Percentiles rank a stretch among this genome's conserved stretches.
Conservation (phyloP, 352 stramenopile species). For the Phytopythium helicoides region DNA sequence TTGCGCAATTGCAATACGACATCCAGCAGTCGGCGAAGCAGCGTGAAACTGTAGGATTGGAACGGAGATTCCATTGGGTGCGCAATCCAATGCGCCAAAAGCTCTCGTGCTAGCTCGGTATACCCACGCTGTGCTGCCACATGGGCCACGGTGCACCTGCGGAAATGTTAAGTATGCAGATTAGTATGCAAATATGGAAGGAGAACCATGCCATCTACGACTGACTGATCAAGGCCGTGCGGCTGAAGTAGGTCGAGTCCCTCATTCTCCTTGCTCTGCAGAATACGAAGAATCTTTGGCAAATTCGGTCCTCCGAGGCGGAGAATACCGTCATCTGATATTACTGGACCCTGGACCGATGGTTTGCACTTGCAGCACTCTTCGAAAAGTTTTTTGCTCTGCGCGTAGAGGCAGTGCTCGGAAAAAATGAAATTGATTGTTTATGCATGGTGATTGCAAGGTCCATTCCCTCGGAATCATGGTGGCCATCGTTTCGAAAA, state of each 20-base stretch:
- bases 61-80: conserved; percentile 62
- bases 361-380: conserved; percentile 71
- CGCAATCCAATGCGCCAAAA: conserved; percentile 56
- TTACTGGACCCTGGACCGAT: conserved; percentile 44
- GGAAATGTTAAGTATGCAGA: neutral
- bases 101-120: conserved; percentile 47
- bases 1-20: conserved; percentile 47
- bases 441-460: too few species aligned
- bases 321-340: conserved; percentile 57
- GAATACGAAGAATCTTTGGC: conserved; percentile 54
- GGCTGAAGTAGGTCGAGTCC: conserved; percentile 62
- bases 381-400: conserved; percentile 73
- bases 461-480: too few species aligned
- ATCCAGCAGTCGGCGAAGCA: conserved; percentile 46
- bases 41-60: conserved; percentile 60
- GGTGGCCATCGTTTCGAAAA: too few species aligned
- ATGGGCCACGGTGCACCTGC: conserved; percentile 52
- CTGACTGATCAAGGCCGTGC: conserved; percentile 60
- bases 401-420: too few species aligned
- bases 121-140: conserved; percentile 73
- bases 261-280: conserved; percentile 52
- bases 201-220: neutral
- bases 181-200: neutral
- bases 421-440: too few species aligned
- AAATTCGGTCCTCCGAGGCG: conserved; percentile 67